Base-by-base conservation (phyloP, 768 basidiomycete species). In the Saitozyma podzolica region DNA sequence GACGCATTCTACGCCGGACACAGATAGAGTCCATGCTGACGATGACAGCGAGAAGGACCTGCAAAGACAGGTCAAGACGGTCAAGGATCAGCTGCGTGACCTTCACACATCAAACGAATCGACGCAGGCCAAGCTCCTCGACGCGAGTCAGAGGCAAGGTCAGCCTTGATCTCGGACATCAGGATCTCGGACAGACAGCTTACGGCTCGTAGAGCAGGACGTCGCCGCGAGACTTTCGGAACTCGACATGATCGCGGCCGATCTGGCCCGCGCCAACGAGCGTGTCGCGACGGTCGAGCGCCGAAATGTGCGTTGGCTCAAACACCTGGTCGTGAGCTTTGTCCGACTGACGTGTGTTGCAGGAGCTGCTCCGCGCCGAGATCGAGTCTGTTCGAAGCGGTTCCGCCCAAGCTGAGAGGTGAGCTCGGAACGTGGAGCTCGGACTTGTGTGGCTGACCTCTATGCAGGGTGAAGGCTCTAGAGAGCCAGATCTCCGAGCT, bases 361-460 rank as follows among this genome's bases (percentile, higher is more conserved):
- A 93, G 91, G 96, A 98, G 82, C 84, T 91, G n/a, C 83, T 99
- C 16, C 87, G 95, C 10, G 92, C 93, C 19, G 94, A 97, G 78
- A 94, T 97, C 53, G 96, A 98, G 78, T 84, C 88, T 0, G 86
- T 94, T 54, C 87, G 90, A 57, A 88, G 87, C 54, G 93, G 90
- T 11, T 76, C 77, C 39, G 69, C 63, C 11, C 72, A 75, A 43
- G 74, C 68, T 39, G 76, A 78, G 43, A 61, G 72, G 75, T 74
- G 37, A 55, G 43, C 37, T 19, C 7, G 29, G 4, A 8, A 47
- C 0, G 19, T 19, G 14, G 39, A 52, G 43, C 0, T 52, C 40
- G 0, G 1, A 13, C 37, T 10, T 37, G 20, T 45, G 8, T 50
- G 41, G 40, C 48, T 2, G 58, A 40, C 19, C 54, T 59, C 9